Conservation (phyloP, 2,329 filamentous ascomycete genomes). For the Aspergillus sp. region DNA sequence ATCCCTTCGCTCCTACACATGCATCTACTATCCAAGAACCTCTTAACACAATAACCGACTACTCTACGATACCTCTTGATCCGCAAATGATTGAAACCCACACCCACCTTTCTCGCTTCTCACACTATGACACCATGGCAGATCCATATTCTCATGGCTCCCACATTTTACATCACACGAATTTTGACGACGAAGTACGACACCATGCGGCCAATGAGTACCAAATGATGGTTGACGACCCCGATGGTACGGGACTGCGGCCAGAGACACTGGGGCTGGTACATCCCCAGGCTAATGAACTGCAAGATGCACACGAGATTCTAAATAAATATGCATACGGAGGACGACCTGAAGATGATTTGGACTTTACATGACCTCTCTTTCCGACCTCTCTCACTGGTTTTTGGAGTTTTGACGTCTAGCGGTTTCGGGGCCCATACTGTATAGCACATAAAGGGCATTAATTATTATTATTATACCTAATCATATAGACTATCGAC, state of each 20-base stretch:
- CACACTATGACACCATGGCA: conserved; percentile 30
- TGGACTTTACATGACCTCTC: conserved; percentile 13
- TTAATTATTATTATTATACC: not conserved
- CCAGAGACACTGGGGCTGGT: conserved; percentile 34
- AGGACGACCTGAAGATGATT: conserved; percentile 28
- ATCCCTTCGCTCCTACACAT: conserved; percentile 26
- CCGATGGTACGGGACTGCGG: conserved; percentile 24
- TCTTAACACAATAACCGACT: conserved; percentile 35
- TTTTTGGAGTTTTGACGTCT: not conserved
- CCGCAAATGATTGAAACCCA: conserved; percentile 54
- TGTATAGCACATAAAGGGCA: not conserved
- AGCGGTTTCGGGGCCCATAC: not conserved
- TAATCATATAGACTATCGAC: not conserved
- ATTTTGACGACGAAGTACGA: conserved; percentile 34
- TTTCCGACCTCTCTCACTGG: conserved; percentile 2
- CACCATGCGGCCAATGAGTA: conserved; percentile 34
- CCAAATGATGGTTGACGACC: conserved; percentile 38
- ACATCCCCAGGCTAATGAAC: conserved; percentile 31
- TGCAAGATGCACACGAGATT: conserved; percentile 36
- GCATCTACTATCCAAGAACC: conserved; percentile 28
- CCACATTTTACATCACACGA: conserved; percentile 25
- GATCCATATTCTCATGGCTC: conserved; percentile 28
- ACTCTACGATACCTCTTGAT: conserved; percentile 51
- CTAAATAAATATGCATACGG: conserved; percentile 35
- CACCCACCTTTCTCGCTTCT: conserved; percentile 36